A percentile compares a stretch with the other conserved stretches of the same genome.
phyloP scores from a whole-genome alignment of 768 basidiomycete species.

The Xerocomellus intermedius region DNA sequence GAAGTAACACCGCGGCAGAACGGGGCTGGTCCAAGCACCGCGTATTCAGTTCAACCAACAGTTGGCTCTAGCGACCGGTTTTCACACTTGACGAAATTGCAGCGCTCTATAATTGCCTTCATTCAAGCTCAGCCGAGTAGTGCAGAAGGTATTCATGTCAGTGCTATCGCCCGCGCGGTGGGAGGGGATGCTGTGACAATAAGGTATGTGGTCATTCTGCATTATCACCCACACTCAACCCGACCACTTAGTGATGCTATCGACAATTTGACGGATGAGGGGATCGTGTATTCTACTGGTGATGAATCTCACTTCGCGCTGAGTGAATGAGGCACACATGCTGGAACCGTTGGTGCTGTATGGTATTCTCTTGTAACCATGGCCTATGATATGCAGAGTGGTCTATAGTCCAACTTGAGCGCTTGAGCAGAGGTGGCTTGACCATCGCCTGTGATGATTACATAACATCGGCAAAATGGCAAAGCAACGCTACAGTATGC shows the following conservation, averaged over 20 bases:
- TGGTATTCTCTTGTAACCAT: neutral
- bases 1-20: conserved; percentile 9
- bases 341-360: neutral
- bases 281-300: conserved; percentile 73
- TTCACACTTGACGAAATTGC: conserved; percentile 54
- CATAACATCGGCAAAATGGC: neutral
- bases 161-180: conserved; percentile 64
- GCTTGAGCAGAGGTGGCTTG: too few relatives aligned
- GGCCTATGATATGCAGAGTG: neutral
- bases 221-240: neutral
- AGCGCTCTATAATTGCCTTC: conserved; percentile 65
- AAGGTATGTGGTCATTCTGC: conserved; percentile 44
- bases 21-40: conserved; percentile 31
- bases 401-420: neutral
- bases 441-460: neutral
- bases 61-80: conserved; percentile 43
- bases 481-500: neutral
- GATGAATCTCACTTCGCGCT: conserved; percentile 79
- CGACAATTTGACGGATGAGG: conserved; percentile 77
- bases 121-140: conserved; percentile 47
- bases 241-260: conserved; percentile 57
- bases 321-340: conserved; percentile 33
- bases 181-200: conserved; percentile 57
- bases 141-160: conserved; percentile 73
- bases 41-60: conserved; percentile 42